Evolutionary conservation across 441 rosid species (phyloP).

Genomic region (Kokia cookei): DNA sequence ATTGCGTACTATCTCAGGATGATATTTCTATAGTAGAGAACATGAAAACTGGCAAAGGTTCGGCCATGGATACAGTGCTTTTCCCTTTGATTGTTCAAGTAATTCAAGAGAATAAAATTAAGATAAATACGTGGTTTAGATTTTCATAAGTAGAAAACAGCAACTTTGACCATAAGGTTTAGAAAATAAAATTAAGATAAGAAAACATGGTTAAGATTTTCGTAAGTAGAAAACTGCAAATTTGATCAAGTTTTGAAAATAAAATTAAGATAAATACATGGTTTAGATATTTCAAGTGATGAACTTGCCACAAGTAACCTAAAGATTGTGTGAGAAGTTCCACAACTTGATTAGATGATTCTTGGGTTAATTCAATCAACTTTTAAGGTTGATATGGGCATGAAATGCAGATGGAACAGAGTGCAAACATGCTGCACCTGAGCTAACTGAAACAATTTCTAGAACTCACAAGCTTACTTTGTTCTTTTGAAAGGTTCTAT

Average conservation of each 20-base stretch:
- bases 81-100: neutral
- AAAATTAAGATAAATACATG: neutral
- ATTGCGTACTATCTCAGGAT: neutral
- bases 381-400: neutral
- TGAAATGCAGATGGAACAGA: neutral
- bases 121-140: neutral
- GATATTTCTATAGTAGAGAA: neutral
- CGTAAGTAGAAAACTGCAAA: neutral
- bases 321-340: neutral
- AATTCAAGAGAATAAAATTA: neutral
- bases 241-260: neutral
- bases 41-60: neutral
- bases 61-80: neutral
- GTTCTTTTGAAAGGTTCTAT: neutral
- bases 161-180: neutral
- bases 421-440: neutral
- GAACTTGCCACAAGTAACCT: neutral
- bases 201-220: neutral
- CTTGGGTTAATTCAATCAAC: neutral
- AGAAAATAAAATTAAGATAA: neutral
- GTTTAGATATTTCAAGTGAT: neutral
- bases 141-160: neutral
- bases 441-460: neutral
- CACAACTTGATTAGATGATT: neutral
- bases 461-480: neutral